Base-by-base conservation (phyloP, 2,329 filamentous ascomycete genomes). In the Penicillium sp. region DNA sequence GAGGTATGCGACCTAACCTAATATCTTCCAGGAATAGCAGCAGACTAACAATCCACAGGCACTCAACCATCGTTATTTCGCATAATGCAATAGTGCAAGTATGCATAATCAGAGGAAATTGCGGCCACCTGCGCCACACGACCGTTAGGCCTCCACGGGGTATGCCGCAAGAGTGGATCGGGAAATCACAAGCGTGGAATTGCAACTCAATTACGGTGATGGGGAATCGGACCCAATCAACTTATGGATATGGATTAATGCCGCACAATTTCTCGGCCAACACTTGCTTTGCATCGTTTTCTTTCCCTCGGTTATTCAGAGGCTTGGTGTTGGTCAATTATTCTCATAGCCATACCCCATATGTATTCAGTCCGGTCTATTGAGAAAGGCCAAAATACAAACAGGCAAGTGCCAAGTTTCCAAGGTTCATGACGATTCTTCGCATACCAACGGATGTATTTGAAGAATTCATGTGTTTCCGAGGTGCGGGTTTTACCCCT, bases 1-100 rank as follows among this genome's bases (percentile, higher is more conserved):
- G 72, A 88, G 79, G 88, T 84, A 68, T 63, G 67, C 59, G 24
- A 56, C 21, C 11, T n/a, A 14, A 44, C 16, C 38, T 7, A 24
- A 24, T 27, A 3, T 29, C 24, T 51, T 14, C 44, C 22, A 56
- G 51, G n/a, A 32, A 40, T 32, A n/a, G 58, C 4, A 40, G 8
- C 16, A 4, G 10, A 36, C 57, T 67, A 53, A 68, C 52, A 18
- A 51, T 47, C 13, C 16, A 31, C 43, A 77, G 75, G 75, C 68
- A 43, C 59, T 77, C 34, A 49, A 61, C 13, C 75, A 77, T 64
- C 67, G 72, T n/a, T 77, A 71, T 58, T 68, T 75, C 46, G 68
- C 64, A n/a, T n/a, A 13, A n/a, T 36, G 34, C 6, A 11, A 34
- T 34, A 13, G n/a, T 14, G 13, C 13, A n/a, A 7, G 13, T 34